Conservation (phyloP, 345 rosid species). For the Moricandia moricandioides region DNA sequence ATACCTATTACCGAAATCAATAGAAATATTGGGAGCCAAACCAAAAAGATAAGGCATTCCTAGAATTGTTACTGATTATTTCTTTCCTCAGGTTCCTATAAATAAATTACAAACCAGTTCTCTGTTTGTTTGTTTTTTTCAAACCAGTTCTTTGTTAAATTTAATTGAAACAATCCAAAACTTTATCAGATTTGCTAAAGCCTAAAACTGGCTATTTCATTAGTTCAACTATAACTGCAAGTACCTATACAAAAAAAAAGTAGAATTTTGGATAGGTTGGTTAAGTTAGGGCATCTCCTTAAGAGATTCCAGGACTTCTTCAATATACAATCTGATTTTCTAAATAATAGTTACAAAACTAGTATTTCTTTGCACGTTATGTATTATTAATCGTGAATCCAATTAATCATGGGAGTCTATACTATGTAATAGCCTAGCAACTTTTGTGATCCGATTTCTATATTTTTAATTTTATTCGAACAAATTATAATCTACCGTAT, state of each 20-base stretch:
- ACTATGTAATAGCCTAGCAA: conserved; percentile 17
- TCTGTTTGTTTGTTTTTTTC: background rate
- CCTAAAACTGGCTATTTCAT: background rate
- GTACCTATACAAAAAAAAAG: background rate
- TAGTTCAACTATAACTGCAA: background rate
- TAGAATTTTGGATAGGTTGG: background rate
- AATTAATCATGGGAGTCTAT: conserved; percentile 8
- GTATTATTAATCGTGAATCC: conserved; percentile 18
- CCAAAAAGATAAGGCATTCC: too few relatives aligned
- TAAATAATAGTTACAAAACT: background rate
- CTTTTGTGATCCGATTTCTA: background rate
- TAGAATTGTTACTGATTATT: too few relatives aligned
- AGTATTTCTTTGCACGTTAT: background rate
- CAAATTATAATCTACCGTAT: conserved; percentile 7
- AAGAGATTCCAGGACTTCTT: background rate
- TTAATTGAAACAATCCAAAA: background rate
- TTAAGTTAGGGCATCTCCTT: background rate
- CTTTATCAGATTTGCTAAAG: background rate
- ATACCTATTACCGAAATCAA: too few relatives aligned
- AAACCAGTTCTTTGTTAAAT: too few relatives aligned
- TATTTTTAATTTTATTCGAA: background rate
- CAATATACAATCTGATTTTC: background rate
- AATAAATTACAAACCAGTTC: background rate
- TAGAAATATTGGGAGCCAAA: too few relatives aligned
- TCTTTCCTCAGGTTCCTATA: too few relatives aligned